These are phyloP conservation scores for Trametes sp. DNA, from an alignment of 1,284 basidiomycete species.

Conservation along the genomic window DNA sequence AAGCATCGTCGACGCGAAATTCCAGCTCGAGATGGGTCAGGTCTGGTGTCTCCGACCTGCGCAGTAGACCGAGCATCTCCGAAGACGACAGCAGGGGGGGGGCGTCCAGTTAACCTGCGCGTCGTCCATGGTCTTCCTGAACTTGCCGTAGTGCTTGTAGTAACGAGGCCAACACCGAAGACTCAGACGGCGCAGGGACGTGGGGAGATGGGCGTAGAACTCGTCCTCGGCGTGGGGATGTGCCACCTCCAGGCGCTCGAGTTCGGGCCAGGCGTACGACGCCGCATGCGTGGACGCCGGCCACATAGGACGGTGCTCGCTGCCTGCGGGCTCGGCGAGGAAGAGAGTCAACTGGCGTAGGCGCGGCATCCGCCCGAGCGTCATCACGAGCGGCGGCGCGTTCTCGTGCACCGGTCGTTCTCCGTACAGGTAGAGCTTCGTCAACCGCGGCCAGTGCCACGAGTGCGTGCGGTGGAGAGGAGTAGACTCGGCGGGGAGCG, in stretches of 20 bases:
- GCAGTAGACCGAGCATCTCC: slow-evolving; percentile 10
- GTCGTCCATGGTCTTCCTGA: not conserved
- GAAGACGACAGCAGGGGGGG: not conserved
- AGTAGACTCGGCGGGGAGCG: not conserved
- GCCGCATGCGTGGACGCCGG: not conserved
- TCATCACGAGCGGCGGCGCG: not conserved
- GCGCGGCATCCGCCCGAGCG: slow-evolving; percentile 3
- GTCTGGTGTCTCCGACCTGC: not conserved
- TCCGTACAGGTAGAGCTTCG: not conserved
- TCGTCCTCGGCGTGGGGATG: slow-evolving; percentile 11
- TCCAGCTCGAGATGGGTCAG: slow-evolving; percentile 7
- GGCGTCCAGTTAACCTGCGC: not conserved
- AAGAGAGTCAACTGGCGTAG: not conserved
- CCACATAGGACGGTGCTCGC: not conserved
- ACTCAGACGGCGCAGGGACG: not conserved
- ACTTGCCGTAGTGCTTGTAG: slow-evolving; percentile 1
- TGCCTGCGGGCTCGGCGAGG: not conserved
- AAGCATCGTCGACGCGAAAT: not conserved
- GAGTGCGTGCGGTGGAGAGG: not conserved
- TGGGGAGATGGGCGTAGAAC: slow-evolving; percentile 4
- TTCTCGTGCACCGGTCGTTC: not conserved
- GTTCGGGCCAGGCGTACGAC: not conserved
- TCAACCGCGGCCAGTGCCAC: not conserved
- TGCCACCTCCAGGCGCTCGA: slow-evolving; percentile 1
- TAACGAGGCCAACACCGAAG: slow-evolving; percentile 15